Base-by-base conservation (phyloP, 108 stramenopile species). In the Pseudonitzschia delicatissima region DNA sequence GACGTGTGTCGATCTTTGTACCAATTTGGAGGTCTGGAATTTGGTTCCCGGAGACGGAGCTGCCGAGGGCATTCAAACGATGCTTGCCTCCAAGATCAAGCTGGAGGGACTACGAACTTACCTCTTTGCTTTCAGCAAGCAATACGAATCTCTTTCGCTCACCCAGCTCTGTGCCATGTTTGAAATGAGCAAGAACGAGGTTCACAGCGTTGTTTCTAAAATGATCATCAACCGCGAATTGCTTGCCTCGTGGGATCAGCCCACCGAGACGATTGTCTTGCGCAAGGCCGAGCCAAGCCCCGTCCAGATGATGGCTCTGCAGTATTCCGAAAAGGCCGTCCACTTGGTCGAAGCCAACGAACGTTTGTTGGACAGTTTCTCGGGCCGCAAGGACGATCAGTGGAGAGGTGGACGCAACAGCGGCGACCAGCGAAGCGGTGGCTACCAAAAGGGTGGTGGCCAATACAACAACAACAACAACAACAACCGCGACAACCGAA, bases 211-310 rank as follows among this genome's bases (percentile, higher is more conserved):
- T 52, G 89, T 99, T 23, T 96, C 94, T 51, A 97, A 96, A 68
- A 97, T 99, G 96, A 98, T 99, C 80, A 96, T 99, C 86, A 93
- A 94, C 67, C 80, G 90, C 34, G 97, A 99, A 67, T 77, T 99
- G 17, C 76, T 78, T 69, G 99, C 96, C n/a, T 87, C 84, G 61
- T 98, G 97, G 99, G 97, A 98, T 76, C 94, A 97, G 77, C 93
- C 95, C n/a, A 97, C 99, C 20, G 92, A 94, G 62, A 96, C 97
- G 9, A 88, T 98, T 65, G 95, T 99, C 18, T 75, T 96, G 74
- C 79, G 90, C 37, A 92, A 88, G 62, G 78, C 87, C 35, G 93
- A 98, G 52, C 84, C 94, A 8, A 90, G 86, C 47, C 79, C 82
- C 0, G 72, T 99, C 18, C 98, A 99, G 82, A 60, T 87, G 34